Conservation (phyloP, 805 yeast genomes). For the Crinitomyces ghanaensis region DNA sequence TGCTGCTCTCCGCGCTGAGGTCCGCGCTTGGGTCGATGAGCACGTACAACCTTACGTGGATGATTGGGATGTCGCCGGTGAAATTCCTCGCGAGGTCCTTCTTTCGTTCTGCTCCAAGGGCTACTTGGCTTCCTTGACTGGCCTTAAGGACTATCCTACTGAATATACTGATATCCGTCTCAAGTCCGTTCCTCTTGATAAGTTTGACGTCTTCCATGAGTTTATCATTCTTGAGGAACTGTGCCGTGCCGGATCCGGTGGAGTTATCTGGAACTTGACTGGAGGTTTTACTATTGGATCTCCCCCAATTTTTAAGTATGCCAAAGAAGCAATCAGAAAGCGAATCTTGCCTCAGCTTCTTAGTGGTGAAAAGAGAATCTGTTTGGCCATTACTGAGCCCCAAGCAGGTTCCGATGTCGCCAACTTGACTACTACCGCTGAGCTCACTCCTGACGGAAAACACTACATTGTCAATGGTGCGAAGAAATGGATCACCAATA, state of each 20-base stretch:
- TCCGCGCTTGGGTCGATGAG: conserved; percentile 30
- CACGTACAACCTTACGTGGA: conserved; percentile 30
- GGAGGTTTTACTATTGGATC: conserved; percentile 33
- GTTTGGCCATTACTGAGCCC: conserved; percentile 34
- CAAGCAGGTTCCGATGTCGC: conserved; percentile 36
- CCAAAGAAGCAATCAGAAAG: conserved; percentile 22
- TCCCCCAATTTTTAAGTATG: conserved; percentile 30
- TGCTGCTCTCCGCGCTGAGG: conserved; percentile 29
- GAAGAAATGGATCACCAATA: conserved; percentile 37
- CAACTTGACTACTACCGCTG: conserved; percentile 29
- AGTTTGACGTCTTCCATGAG: conserved; percentile 32
- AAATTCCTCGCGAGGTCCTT: conserved; percentile 24
- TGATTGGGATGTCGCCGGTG: conserved; percentile 33
- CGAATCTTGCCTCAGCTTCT: conserved; percentile 29
- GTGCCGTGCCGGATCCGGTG: conserved; percentile 31
- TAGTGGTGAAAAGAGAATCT: conserved; percentile 29
- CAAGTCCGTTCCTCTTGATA: conserved; percentile 28
- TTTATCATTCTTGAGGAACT: conserved; percentile 29
- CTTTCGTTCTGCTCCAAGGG: conserved; percentile 29
- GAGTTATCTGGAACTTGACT: conserved; percentile 29
- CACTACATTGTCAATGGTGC: conserved; percentile 31
- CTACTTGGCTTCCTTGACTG: conserved; percentile 30
- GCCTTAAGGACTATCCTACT: conserved; percentile 25
- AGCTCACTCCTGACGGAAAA: conserved; percentile 29
- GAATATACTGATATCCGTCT: conserved; percentile 28